phyloP scores from a whole-genome alignment of 306 rosid genomes.

The Luffa aegyptiaca region DNA sequence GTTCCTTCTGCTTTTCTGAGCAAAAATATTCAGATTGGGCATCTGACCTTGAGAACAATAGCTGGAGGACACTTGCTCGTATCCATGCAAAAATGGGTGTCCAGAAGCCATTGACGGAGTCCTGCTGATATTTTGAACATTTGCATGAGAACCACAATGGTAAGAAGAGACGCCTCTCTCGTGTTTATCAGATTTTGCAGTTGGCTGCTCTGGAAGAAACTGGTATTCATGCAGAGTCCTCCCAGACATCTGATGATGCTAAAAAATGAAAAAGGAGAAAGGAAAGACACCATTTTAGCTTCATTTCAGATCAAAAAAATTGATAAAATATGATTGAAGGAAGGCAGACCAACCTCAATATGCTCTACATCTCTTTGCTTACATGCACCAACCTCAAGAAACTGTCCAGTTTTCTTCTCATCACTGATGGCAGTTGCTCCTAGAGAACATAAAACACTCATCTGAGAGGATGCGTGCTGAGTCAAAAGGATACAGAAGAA shows the following conservation, averaged over 20 bases:
- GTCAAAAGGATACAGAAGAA: neutral
- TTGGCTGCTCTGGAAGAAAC: slow-evolving; percentile 72
- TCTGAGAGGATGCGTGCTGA: neutral
- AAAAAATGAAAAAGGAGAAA: neutral
- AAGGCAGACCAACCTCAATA: neutral
- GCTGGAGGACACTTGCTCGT: slow-evolving; percentile 33
- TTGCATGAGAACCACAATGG: slow-evolving; percentile 34
- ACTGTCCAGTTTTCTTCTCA: neutral
- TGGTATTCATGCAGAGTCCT: slow-evolving; percentile 66
- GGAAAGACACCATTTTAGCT: neutral
- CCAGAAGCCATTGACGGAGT: slow-evolving; percentile 26
- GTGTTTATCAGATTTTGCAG: slow-evolving; percentile 39
- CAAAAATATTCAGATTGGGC: slow-evolving; percentile 28
- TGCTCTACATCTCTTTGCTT: neutral
- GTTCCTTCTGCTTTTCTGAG: slow-evolving; percentile 38
- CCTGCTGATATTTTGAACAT: slow-evolving; percentile 26
- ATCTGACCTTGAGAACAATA: slow-evolving; percentile 42
- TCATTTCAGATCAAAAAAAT: neutral
- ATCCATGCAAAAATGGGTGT: slow-evolving; percentile 23
- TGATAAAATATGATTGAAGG: neutral
- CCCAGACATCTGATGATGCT: slow-evolving; percentile 34
- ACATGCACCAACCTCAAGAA: neutral
- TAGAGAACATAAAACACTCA: neutral
- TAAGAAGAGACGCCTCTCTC: slow-evolving; percentile 34
- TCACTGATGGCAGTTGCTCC: neutral